Evolutionary conservation across 2,329 filamentous ascomycete genomes (phyloP).

Genomic region (Dryadomyces sulphureus): DNA sequence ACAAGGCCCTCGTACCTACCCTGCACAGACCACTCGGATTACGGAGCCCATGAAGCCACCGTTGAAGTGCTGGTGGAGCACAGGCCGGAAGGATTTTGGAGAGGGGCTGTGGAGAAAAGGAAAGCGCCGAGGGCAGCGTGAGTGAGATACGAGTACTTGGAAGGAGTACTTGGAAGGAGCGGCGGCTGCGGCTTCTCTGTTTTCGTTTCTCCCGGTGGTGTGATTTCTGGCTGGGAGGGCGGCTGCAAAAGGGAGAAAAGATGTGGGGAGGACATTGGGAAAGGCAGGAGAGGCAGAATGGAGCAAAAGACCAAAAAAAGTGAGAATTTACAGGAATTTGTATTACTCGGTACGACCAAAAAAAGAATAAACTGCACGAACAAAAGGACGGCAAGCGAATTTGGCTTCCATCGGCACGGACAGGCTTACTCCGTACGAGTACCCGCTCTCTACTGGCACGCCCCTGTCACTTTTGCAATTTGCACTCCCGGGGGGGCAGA

Average conservation of each 20-base stretch:
- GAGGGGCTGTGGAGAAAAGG: not conserved
- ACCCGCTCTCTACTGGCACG: not conserved
- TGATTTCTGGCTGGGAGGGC: not conserved
- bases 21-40: no score
- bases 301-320: not conserved
- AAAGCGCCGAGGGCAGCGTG: not conserved
- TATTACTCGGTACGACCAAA: no score
- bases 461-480: not conserved
- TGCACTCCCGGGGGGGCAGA: not conserved
- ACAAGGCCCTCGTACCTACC: no score
- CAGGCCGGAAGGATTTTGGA: not conserved
- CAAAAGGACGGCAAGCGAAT: not conserved
- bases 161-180: not conserved
- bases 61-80: no score
- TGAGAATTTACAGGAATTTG: no score
- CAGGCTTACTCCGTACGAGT: not conserved
- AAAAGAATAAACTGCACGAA: not conserved
- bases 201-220: not conserved
- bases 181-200: not conserved
- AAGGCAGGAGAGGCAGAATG: not conserved
- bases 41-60: no score
- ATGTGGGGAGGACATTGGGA: not conserved
- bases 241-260: not conserved
- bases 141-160: not conserved
- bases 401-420: not conserved